Base-by-base conservation (phyloP, 495 filamentous ascomycete genomes). In the Neurospora sp. region DNA sequence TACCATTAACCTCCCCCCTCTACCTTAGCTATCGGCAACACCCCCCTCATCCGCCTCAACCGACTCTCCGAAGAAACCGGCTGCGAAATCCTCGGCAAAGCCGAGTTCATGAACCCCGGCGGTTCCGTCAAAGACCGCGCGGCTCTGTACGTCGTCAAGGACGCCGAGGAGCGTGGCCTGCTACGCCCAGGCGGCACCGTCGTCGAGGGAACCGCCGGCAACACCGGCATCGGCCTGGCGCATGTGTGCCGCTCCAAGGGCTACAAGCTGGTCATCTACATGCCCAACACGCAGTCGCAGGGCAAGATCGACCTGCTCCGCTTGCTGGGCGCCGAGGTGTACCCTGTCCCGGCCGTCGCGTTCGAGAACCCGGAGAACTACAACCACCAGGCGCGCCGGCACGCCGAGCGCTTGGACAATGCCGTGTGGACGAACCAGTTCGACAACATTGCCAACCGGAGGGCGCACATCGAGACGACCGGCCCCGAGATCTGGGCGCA, bases 391-490 rank as follows among this genome's bases (percentile, higher is more conserved):
- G 96, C 96, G 12, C 87, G 87, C 62, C 86, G 96, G 14, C 94
- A 98, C 82, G 96, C 96, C 42, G 94, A 96, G 83, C 82, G 85
- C 1, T 81, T 94, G 66, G 90, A 92, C 3, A 98, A 98, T 83
- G 94, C 96, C 8, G 94, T 98, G 3, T 99, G 96, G 96, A 99
- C 96, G 38, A 96, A 99, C 84, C 96, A 99, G 82, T 99, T 99
- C 85, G 96, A 99, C 80, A 99, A 99, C 84, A 88, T 85, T 40
- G 96, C 96, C 71, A 99, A 99, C 82, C 89, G 96, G 39, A 90
- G 92, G 80, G 95, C 95, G 37, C 96, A 99, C 79, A 90, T 99
- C 77, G 96, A 97, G 84, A 98, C 95, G 0, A 99, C 96, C 2
- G 96, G 96, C 0, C 96, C 96, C 2, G 96, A 99, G 82, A 94